These are phyloP conservation scores for Entonaema liquescens DNA, from an alignment of 495 filamentous ascomycete species.

Conservation along the genomic window DNA sequence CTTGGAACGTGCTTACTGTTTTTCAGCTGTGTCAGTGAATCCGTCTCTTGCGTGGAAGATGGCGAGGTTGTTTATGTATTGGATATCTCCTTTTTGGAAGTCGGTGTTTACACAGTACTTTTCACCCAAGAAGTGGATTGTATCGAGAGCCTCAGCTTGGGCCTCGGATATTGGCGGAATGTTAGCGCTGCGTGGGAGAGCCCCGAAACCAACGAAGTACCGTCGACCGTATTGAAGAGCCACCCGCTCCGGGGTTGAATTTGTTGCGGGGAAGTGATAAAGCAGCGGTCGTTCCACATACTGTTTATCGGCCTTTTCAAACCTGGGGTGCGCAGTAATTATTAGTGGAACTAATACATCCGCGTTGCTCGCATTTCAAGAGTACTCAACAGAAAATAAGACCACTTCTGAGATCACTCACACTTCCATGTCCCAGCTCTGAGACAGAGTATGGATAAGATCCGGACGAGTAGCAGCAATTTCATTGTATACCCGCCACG, in stretches of 20 bases:
- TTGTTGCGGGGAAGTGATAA: slow-evolving; percentile 58
- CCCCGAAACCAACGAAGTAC: slow-evolving; percentile 65
- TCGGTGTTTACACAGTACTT: slow-evolving; percentile 60
- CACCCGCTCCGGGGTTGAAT: slow-evolving; percentile 56
- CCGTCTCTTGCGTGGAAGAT: slow-evolving; percentile 61
- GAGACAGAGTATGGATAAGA: slow-evolving; percentile 63
- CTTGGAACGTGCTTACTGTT: slow-evolving; percentile 50
- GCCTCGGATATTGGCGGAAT: slow-evolving; percentile 70
- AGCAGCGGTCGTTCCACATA: slow-evolving; percentile 55
- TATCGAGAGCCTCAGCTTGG: slow-evolving; percentile 73
- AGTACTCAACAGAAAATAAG: background rate
- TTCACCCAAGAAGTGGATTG: slow-evolving; percentile 68
- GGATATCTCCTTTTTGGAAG: slow-evolving; percentile 64
- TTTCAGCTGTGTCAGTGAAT: slow-evolving; percentile 56
- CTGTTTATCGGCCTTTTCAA: slow-evolving; percentile 44
- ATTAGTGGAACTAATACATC: slow-evolving; percentile 8
- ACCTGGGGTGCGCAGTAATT: slow-evolving; percentile 28
- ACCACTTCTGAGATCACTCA: slow-evolving; percentile 43
- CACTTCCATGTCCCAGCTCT: slow-evolving; percentile 66
- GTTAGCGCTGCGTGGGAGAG: slow-evolving; percentile 56
- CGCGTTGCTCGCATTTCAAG: background rate
- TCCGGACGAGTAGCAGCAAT: slow-evolving; percentile 68
- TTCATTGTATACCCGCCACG: slow-evolving; percentile 71
- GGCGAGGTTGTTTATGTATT: slow-evolving; percentile 63
- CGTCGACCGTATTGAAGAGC: slow-evolving; percentile 66